phyloP scores from a whole-genome alignment of 345 rosid species.

The Trapa incisa region DNA sequence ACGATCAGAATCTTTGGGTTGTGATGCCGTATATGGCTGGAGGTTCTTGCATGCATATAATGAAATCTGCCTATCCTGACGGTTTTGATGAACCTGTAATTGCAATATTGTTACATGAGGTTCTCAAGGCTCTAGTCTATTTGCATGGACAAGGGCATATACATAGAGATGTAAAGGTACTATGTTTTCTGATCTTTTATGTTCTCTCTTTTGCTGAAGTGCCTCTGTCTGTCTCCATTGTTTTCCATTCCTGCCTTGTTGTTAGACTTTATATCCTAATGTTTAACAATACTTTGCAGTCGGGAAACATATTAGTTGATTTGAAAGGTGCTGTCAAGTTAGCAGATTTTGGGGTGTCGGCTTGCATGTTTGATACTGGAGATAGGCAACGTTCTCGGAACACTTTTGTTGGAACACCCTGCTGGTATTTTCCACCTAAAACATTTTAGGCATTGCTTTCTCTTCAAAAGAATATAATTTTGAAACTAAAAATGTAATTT shows the following conservation, averaged over 20 bases:
- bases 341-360: conserved; percentile 97
- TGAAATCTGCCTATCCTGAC: conserved; percentile 66
- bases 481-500: not conserved
- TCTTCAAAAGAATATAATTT: not conserved
- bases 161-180: conserved; percentile 97
- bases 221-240: not conserved
- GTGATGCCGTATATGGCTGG: conserved; percentile 99
- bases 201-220: not conserved
- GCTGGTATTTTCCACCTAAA: conserved; percentile 51
- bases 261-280: not conserved
- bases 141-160: conserved; percentile 91
- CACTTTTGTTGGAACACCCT: conserved; percentile 98
- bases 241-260: not conserved
- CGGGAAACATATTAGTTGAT: conserved; percentile 86
- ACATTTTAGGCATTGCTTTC: not conserved
- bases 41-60: conserved; percentile 94
- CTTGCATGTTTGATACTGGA: conserved; percentile 97
- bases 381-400: conserved; percentile 95
- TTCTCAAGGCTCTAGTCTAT: conserved; percentile 91
- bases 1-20: conserved; percentile 83
- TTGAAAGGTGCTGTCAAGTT: conserved; percentile 71
- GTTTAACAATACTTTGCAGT: conserved; percentile 37
- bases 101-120: conserved; percentile 73
- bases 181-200: not conserved
- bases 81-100: conserved; percentile 97